Conservation (phyloP, 768 basidiomycete species). For the Peribolospora kevripleyi region DNA sequence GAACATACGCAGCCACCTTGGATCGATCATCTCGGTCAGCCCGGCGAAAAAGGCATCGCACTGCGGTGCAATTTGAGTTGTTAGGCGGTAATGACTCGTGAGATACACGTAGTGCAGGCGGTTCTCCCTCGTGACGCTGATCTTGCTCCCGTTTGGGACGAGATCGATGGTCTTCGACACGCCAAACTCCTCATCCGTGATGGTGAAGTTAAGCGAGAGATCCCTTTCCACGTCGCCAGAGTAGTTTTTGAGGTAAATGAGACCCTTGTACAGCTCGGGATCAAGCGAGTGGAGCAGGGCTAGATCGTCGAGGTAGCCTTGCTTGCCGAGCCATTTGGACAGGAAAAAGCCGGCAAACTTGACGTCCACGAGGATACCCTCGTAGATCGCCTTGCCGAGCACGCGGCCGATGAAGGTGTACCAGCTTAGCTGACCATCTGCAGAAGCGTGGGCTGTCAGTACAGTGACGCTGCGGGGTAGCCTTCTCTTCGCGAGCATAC, state of each 20-base stretch:
- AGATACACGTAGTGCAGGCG: conserved; percentile 69
- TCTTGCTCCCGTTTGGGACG: conserved; percentile 52
- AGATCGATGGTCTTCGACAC: conserved; percentile 50
- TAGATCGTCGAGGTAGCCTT: conserved; percentile 79
- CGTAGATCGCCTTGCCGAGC: conserved; percentile 86
- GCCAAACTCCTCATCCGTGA: conserved; percentile 72
- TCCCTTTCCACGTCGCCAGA: conserved; percentile 54
- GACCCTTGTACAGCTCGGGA: conserved; percentile 70
- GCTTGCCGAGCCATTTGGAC: conserved; percentile 79
- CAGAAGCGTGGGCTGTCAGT: not conserved
- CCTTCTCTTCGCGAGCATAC: conserved; percentile 14
- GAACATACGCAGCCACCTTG: conserved; percentile 87
- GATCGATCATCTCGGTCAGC: conserved; percentile 71
- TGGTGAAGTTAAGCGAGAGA: conserved; percentile 65
- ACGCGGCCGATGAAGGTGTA: conserved; percentile 81
- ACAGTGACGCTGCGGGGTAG: not conserved
- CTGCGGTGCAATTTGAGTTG: conserved; percentile 48
- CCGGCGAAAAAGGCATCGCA: conserved; percentile 52
- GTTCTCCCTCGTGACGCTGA: conserved; percentile 71
- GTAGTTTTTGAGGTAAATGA: conserved; percentile 82
- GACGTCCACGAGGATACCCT: conserved; percentile 82
- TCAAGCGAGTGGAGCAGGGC: conserved; percentile 41
- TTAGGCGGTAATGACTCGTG: conserved; percentile 67
- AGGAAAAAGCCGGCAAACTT: conserved; percentile 90
- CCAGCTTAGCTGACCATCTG: conserved; percentile 71